Base-by-base conservation (phyloP, 2,329 filamentous ascomycete species). In the Apiospora koreana region DNA sequence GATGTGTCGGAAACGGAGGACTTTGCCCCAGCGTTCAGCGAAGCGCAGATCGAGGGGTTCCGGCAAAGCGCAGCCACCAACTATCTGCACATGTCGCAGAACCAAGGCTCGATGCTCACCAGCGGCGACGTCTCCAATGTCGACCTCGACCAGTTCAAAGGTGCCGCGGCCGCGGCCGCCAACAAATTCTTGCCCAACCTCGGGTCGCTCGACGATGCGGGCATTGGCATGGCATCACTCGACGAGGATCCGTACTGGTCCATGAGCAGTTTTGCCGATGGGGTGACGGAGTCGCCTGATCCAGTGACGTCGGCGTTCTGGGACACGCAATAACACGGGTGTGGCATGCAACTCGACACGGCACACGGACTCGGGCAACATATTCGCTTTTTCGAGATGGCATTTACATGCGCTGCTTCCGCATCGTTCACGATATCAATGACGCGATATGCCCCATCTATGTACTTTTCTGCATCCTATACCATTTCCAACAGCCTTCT, bases 1-100 rank as follows among this genome's bases (percentile, higher is more conserved):
- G 89, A 92, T 71, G 89, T 91, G 10, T 92, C 89, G 12, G 89
- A 92, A 77, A 88, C 89, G 6, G 90, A 92, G 72, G 90, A 92
- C 73, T 86, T 86, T 67, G 78, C 81, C 31, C 80, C 80, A 28
- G 79, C 82, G 50, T 81, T 81, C 68, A 80, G 84, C 38, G 81
- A 82, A 48, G 81, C 67, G 81, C 84, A 73, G 82, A 84, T 72
- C 43, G 86, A 86, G 72, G 83, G 85, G 65, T 86, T 86, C 72
- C 81, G 86, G 70, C 83, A 85, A 67, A 85, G 83, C 70, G 81
- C 83, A 25, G 80, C 85, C 69, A 85, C 83, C 74, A 86, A 82
- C 71, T 85, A 83, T 72, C 77, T 87, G 46, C 80, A 81, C 35
- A 78, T 88, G 42, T 80, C 86, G 42, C 85, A 86, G 65, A 80